These are phyloP conservation scores for Amaranthus tricolor DNA, from an alignment of 179 eudicot species.

Conservation along the genomic window DNA sequence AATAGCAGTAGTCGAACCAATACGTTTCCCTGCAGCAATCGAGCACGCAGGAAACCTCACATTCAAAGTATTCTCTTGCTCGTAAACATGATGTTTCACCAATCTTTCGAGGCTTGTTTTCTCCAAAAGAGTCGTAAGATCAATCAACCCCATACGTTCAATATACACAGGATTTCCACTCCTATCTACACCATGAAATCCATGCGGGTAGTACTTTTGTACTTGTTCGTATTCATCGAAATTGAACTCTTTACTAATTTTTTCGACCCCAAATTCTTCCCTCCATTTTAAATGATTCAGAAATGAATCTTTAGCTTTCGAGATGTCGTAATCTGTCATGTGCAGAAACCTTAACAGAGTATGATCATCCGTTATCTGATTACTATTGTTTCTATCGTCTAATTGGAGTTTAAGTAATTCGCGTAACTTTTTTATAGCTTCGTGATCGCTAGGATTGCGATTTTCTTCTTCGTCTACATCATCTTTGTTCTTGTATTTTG, in stretches of 20 bases:
- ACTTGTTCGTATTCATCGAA: conserved; percentile 44
- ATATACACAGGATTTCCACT: conserved; percentile 56
- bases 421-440: conserved; percentile 44
- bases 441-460: conserved; percentile 38
- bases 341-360: conserved; percentile 56
- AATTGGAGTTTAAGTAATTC: conserved; percentile 32
- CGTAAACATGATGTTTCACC: conserved; percentile 50
- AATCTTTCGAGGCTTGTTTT: conserved; percentile 48
- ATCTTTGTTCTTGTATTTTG: conserved; percentile 24
- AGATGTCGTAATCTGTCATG: conserved; percentile 45
- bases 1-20: conserved; percentile 50
- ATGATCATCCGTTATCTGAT: conserved; percentile 35
- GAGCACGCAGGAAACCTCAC: conserved; percentile 58
- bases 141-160: conserved; percentile 49
- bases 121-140: conserved; percentile 38
- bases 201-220: conserved; percentile 53
- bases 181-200: conserved; percentile 59
- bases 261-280: conserved; percentile 49
- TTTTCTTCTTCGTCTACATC: conserved; percentile 12
- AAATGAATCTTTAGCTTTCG: conserved; percentile 52
- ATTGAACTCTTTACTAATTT: conserved; percentile 41
- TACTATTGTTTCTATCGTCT: conserved; percentile 12
- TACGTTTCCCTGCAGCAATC: conserved; percentile 41
- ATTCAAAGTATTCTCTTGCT: conserved; percentile 54
- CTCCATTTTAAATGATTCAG: conserved; percentile 55